These are phyloP conservation scores for Sporothrix brunneoviolacea DNA, from an alignment of 2,329 filamentous ascomycete genomes.

Conservation along the genomic window DNA sequence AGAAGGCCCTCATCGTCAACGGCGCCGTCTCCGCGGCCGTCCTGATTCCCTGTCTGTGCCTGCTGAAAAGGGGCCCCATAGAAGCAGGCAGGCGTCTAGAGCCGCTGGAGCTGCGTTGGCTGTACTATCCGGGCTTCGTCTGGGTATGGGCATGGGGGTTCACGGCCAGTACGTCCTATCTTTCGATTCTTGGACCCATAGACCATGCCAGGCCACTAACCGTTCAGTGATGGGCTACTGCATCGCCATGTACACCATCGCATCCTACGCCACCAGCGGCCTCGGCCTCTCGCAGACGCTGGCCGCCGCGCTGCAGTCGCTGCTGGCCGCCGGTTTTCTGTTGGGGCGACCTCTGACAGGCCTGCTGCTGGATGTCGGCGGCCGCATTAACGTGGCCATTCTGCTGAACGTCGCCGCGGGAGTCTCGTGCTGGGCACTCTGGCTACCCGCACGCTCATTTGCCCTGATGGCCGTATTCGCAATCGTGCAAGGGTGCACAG, in stretches of 20 bases:
- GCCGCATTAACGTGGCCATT: slow-evolving; percentile 7
- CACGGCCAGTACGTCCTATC: background rate
- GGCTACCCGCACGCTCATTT: slow-evolving; percentile 11
- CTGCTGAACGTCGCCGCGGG: background rate
- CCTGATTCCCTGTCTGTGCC: slow-evolving; percentile 1
- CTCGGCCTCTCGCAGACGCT: slow-evolving; percentile 9
- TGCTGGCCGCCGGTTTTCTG: slow-evolving; percentile 7
- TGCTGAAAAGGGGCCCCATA: slow-evolving; percentile 1
- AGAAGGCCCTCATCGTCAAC: slow-evolving; percentile 6
- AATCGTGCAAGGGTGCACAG: slow-evolving; percentile 44
- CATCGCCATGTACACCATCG: slow-evolving; percentile 5
- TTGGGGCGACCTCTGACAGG: slow-evolving; percentile 2
- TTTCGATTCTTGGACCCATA: background rate
- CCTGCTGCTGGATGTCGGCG: slow-evolving; percentile 4
- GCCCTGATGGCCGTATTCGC: slow-evolving; percentile 12
- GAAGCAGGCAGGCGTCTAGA: background rate
- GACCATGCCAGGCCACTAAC: too few species aligned
- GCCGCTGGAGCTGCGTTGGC: background rate
- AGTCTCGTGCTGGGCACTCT: slow-evolving; percentile 13
- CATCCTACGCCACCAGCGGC: slow-evolving; percentile 1
- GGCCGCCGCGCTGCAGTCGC: slow-evolving; percentile 11
- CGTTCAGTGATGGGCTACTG: slow-evolving; percentile 7
- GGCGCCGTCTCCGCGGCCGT: slow-evolving; percentile 5
- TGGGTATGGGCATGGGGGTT: slow-evolving; percentile 9
- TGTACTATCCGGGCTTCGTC: slow-evolving; percentile 1